Evolutionary conservation across 495 filamentous ascomycete genomes (phyloP).

Genomic region (Clohesyomyces aquaticus): DNA sequence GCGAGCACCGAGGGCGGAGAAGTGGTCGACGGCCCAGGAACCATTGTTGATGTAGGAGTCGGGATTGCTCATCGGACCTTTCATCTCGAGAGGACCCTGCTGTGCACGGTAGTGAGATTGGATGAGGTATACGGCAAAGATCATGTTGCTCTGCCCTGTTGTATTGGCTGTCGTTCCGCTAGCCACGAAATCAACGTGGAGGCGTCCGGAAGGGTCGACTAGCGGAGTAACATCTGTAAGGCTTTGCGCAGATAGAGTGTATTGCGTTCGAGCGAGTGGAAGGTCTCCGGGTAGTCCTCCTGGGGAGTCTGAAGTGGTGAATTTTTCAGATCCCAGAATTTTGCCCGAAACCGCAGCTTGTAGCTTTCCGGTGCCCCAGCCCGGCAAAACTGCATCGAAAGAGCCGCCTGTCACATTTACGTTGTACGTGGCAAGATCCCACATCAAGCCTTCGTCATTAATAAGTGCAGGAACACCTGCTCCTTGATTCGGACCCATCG

Average conservation of each 20-base stretch:
- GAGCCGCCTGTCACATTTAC: slow-evolving; percentile 23
- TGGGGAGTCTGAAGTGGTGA: neutral
- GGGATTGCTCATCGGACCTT: slow-evolving; percentile 21
- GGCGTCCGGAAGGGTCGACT: slow-evolving; percentile 12
- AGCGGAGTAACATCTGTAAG: slow-evolving; percentile 18
- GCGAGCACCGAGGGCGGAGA: slow-evolving; percentile 42
- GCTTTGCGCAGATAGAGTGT: slow-evolving; percentile 12
- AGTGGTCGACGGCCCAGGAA: slow-evolving; percentile 46
- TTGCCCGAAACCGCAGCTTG: slow-evolving; percentile 29
- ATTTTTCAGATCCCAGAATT: neutral
- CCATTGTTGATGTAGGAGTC: slow-evolving; percentile 41
- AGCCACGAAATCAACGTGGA: slow-evolving; percentile 7
- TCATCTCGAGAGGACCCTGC: slow-evolving; percentile 16
- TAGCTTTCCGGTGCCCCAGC: slow-evolving; percentile 35
- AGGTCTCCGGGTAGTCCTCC: slow-evolving; percentile 20
- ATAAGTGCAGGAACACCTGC: slow-evolving; percentile 36
- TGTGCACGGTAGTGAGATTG: slow-evolving; percentile 22
- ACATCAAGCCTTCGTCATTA: slow-evolving; percentile 31
- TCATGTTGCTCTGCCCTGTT: slow-evolving; percentile 12
- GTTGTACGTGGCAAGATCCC: slow-evolving; percentile 30
- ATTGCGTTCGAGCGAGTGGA: slow-evolving; percentile 6
- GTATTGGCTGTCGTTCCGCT: slow-evolving; percentile 1
- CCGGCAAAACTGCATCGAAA: slow-evolving; percentile 31
- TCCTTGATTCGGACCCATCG: slow-evolving; percentile 41
- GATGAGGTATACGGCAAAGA: slow-evolving; percentile 35